These are phyloP conservation scores for Zymoseptoria passerinii DNA, from an alignment of 2,329 filamentous ascomycete genomes.

Conservation along the genomic window DNA sequence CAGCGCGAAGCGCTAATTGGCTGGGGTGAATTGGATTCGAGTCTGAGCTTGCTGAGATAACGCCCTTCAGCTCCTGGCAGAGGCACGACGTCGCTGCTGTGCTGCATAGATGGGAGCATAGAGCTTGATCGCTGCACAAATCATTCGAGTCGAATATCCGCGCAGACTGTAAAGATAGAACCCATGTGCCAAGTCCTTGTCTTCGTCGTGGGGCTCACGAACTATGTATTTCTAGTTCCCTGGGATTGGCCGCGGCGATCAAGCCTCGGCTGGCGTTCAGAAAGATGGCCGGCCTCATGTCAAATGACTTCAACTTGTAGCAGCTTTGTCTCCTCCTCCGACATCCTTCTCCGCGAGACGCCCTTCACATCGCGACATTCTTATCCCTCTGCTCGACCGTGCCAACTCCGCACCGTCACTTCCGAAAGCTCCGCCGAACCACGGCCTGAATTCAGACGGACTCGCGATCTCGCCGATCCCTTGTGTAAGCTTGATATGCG, in stretches of 20 bases:
- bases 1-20: no score
- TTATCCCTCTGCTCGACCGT: neutral
- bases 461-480: neutral
- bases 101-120: neutral
- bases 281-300: neutral
- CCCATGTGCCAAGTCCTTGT: neutral
- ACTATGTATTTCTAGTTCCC: neutral
- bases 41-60: no score
- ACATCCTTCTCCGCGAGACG: neutral
- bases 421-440: neutral
- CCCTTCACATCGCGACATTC: neutral
- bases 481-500: neutral
- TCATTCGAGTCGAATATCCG: neutral
- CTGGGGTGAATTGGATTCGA: no score
- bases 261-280: neutral
- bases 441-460: neutral
- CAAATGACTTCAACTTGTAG: conserved; percentile 1
- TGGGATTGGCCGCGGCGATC: neutral
- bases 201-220: neutral
- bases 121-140: neutral
- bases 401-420: neutral
- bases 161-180: neutral
- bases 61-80: neutral
- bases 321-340: neutral
- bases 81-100: neutral